Percentiles rank a stretch among this genome's conserved stretches.
These are phyloP conservation scores for Cyamopsis tetragonoloba DNA, from an alignment of 306 rosid genomes.

Conservation along the genomic window DNA sequence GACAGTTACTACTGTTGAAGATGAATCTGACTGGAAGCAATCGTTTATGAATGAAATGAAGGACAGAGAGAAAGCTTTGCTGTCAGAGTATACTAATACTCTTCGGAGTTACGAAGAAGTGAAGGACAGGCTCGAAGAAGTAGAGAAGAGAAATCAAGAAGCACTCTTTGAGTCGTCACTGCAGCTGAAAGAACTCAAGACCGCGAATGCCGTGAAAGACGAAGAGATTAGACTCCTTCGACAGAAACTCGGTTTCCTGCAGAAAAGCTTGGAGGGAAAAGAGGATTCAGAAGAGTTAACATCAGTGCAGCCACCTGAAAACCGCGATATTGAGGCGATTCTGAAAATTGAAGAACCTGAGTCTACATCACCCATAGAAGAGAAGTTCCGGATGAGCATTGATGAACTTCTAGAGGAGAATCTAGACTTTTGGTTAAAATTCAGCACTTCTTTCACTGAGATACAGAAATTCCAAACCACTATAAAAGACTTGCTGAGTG, in stretches of 20 bases:
- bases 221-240: slow-evolving; percentile 70
- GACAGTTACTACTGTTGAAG: slow-evolving; percentile 30
- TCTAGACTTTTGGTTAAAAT: slow-evolving; percentile 73
- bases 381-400: slow-evolving; percentile 55
- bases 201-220: slow-evolving; percentile 53
- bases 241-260: slow-evolving; percentile 58
- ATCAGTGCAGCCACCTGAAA: slow-evolving; percentile 5
- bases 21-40: slow-evolving; percentile 60
- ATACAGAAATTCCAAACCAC: slow-evolving; percentile 57
- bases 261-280: slow-evolving; percentile 38
- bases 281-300: slow-evolving; percentile 27
- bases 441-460: slow-evolving; percentile 56
- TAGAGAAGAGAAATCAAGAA: slow-evolving; percentile 44
- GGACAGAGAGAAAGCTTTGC: slow-evolving; percentile 52
- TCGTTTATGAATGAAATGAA: slow-evolving; percentile 50
- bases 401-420: slow-evolving; percentile 81
- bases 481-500: slow-evolving; percentile 50
- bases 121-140: slow-evolving; percentile 48
- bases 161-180: slow-evolving; percentile 45
- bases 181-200: slow-evolving; percentile 58
- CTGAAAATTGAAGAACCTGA: slow-evolving; percentile 1
- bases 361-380: slow-evolving; percentile 44
- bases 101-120: slow-evolving; percentile 63
- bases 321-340: neutral
- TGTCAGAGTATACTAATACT: slow-evolving; percentile 55